Evolutionary conservation across 306 rosid species (phyloP), one percentile per base, ranked within the genome.

Genomic region (Pueraria montana): DNA sequence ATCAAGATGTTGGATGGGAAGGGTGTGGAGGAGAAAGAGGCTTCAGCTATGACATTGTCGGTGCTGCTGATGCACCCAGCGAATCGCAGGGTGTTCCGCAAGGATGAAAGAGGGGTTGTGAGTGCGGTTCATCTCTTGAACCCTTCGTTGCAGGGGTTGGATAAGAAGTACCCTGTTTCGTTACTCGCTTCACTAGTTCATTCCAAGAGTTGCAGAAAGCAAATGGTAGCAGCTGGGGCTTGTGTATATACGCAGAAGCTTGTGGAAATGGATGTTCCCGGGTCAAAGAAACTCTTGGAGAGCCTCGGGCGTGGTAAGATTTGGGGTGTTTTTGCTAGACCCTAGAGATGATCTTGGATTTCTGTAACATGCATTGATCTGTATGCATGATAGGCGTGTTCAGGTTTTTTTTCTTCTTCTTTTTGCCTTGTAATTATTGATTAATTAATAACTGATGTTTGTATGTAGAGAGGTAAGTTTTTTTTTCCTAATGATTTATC

Each of bases 1-100:
- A 87, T 94, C 27, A 94, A 85, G 79, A 94, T 96, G 99, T 40
- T 96, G 78, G 99, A 96, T 81, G 99, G 98, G 17, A 96, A 96
- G 18, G 95, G 95, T 27, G 88, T 62, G 12, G 94, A 92, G 50
- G 99, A 96, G 92, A 96, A 89, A 78, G 96, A 91, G 82, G 90
- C 90, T 1, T 96, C 96, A 2, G 90, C 90, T 0, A 94, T 80
- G 88, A 96, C 99, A 2, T 88, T 96, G 88, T 94, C 95, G 7
- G 78, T 67, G 17, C 84, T 96, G 53, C 21, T 89, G 65, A 55
- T 70, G 14, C 91, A 70, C 13, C 74, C 90, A 0, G 90, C 67
- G 11, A 96, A 96, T 55, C 82, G 93, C 36, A 91, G 71, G 80
- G 59, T 90, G 32, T 94, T 96, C 67, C 82, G 88, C 8, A 92